phyloP scores from a whole-genome alignment of 2,329 filamentous ascomycete species.

The Aphanocladium album region DNA sequence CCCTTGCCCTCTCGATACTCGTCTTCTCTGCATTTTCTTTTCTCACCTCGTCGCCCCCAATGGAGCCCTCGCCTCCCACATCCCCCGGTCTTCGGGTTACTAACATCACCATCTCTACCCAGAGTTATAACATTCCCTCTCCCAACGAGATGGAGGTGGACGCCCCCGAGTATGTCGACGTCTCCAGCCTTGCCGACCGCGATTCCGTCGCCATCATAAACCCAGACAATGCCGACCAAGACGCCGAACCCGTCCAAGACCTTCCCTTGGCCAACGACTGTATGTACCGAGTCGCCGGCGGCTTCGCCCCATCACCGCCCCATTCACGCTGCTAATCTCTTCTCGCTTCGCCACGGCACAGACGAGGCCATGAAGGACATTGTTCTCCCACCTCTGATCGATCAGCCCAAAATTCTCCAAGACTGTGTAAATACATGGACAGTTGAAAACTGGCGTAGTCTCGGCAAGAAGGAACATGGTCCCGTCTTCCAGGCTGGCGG shows the following conservation, averaged over 20 bases:
- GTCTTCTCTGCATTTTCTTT: constrained; percentile 3
- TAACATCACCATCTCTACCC: constrained; percentile 19
- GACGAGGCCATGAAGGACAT: constrained; percentile 81
- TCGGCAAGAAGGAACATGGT: constrained; percentile 78
- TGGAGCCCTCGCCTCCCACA: neutral
- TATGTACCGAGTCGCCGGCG: constrained; percentile 29
- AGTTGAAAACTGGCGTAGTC: constrained; percentile 73
- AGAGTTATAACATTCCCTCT: constrained; percentile 52
- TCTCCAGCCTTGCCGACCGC: constrained; percentile 43
- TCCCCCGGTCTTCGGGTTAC: constrained; percentile 11
- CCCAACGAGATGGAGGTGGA: constrained; percentile 55
- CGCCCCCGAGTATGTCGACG: constrained; percentile 49
- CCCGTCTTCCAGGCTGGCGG: constrained; percentile 83
- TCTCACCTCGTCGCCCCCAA: neutral
- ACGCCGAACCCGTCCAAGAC: constrained; percentile 43
- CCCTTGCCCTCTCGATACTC: neutral
- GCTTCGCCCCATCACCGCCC: neutral
- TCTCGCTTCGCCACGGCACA: constrained; percentile 28
- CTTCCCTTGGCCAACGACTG: constrained; percentile 48
- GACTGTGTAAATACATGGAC: constrained; percentile 81
- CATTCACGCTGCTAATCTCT: constrained; percentile 18
- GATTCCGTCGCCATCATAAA: constrained; percentile 51
- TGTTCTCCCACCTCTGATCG: constrained; percentile 64
- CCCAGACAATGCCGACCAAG: constrained; percentile 46
- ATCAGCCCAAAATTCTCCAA: constrained; percentile 74